Evolutionary conservation across 2,329 filamentous ascomycete genomes (phyloP).

Genomic region (Ophiostoma tasmaniense): DNA sequence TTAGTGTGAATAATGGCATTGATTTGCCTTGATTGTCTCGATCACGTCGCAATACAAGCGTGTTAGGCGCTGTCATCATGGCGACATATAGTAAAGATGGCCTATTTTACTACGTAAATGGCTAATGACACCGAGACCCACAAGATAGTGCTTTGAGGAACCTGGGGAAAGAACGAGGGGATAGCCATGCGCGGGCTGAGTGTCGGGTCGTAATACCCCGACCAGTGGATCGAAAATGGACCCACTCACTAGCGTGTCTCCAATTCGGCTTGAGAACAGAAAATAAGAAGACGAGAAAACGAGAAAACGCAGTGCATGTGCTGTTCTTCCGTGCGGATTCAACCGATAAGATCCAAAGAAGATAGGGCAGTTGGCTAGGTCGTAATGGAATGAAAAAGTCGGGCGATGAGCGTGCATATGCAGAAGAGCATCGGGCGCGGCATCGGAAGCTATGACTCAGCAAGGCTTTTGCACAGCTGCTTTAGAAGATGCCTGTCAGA

Average conservation of each 20-base stretch:
- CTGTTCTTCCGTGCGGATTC: background rate
- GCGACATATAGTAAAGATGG: background rate
- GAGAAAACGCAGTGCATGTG: background rate
- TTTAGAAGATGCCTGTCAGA: background rate
- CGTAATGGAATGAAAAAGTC: background rate
- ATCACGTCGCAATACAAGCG: background rate
- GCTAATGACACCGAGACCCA: background rate
- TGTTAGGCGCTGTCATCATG: background rate
- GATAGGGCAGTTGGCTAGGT: background rate
- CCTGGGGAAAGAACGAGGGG: background rate
- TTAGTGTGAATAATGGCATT: background rate
- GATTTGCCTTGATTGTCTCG: background rate
- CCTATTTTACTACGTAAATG: background rate
- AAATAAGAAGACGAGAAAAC: background rate
- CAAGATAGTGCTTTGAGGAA: background rate
- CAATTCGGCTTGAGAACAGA: background rate
- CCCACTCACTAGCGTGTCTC: slow-evolving; percentile 3
- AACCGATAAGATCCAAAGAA: background rate
- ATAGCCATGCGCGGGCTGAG: background rate
- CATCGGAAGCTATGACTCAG: background rate
- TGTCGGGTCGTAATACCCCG: slow-evolving; percentile 4
- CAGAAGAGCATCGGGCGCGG: background rate
- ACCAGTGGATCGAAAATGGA: background rate
- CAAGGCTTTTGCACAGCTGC: background rate
- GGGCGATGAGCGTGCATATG: background rate